phyloP scores from a whole-genome alignment of 2,329 filamentous ascomycete species.

The Sporothrix dimorphospora region DNA sequence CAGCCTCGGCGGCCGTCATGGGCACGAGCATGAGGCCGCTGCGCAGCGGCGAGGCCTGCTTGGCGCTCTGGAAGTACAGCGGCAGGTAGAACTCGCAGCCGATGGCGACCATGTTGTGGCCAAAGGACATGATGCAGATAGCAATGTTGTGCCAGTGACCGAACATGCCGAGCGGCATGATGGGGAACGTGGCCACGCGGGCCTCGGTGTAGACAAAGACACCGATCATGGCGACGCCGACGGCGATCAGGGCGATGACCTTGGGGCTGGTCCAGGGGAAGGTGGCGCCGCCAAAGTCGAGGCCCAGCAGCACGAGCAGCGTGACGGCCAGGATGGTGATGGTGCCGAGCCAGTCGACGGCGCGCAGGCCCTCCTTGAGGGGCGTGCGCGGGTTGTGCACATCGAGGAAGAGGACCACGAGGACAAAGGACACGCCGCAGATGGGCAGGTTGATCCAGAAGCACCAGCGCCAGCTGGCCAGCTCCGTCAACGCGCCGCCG shows the following conservation, averaged over 20 bases:
- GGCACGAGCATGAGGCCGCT: slow-evolving; percentile 58
- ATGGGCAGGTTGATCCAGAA: slow-evolving; percentile 37
- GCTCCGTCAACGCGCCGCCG: slow-evolving; percentile 36
- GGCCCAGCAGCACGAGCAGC: slow-evolving; percentile 66
- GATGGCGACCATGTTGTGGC: slow-evolving; percentile 55
- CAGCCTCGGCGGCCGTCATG: slow-evolving; percentile 54
- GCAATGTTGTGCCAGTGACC: slow-evolving; percentile 55
- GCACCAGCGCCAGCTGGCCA: slow-evolving; percentile 49
- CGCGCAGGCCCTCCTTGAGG: slow-evolving; percentile 60
- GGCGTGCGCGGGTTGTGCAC: slow-evolving; percentile 54
- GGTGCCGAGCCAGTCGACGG: slow-evolving; percentile 63
- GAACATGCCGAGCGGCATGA: slow-evolving; percentile 49
- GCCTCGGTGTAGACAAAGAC: slow-evolving; percentile 51
- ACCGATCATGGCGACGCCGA: slow-evolving; percentile 43
- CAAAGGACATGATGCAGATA: slow-evolving; percentile 51
- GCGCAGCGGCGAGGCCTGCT: slow-evolving; percentile 49
- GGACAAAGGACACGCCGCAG: slow-evolving; percentile 35
- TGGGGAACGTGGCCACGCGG: slow-evolving; percentile 50
- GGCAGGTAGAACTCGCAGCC: slow-evolving; percentile 55
- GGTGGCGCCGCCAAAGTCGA: slow-evolving; percentile 54
- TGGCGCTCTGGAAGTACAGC: slow-evolving; percentile 52
- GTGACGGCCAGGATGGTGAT: slow-evolving; percentile 62
- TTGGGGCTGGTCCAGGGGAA: slow-evolving; percentile 62
- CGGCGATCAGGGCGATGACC: slow-evolving; percentile 55
- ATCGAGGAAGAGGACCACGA: slow-evolving; percentile 34